Conservation (phyloP, 768 basidiomycete species). For the Sarcomyxa edulis region DNA sequence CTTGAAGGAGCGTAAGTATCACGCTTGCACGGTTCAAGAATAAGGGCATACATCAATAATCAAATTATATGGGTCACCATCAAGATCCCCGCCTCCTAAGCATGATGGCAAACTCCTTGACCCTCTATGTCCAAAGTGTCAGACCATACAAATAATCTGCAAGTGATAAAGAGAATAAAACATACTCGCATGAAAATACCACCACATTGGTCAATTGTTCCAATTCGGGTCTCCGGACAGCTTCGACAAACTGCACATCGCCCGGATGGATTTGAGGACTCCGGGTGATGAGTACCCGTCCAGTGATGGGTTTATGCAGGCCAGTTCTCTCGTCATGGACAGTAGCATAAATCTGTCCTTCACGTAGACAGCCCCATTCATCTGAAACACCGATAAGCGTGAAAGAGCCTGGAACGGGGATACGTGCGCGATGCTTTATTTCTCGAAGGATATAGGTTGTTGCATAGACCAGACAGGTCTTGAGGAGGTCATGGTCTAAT, state of each 20-base stretch:
- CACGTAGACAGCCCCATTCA: slow-evolving; percentile 37
- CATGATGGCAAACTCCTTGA: slow-evolving; percentile 37
- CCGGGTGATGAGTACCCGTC: slow-evolving; percentile 39
- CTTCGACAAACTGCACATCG: slow-evolving; percentile 36
- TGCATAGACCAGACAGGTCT: slow-evolving; percentile 28
- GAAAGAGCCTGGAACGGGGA: slow-evolving; percentile 40
- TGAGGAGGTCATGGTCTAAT: slow-evolving; percentile 32
- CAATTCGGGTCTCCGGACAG: slow-evolving; percentile 34
- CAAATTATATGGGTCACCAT: slow-evolving; percentile 47
- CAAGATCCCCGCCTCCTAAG: slow-evolving; percentile 50
- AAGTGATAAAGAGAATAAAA: slow-evolving; percentile 2
- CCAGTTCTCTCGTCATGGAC: slow-evolving; percentile 24
- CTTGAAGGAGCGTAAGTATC: slow-evolving; percentile 12
- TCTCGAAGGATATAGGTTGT: slow-evolving; percentile 43
- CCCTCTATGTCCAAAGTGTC: no score
- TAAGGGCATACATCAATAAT: slow-evolving; percentile 33
- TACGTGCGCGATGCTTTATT: slow-evolving; percentile 46
- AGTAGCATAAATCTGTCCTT: slow-evolving; percentile 44
- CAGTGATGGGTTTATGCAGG: slow-evolving; percentile 23
- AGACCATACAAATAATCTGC: no score
- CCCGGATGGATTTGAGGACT: slow-evolving; percentile 52
- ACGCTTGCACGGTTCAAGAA: background rate
- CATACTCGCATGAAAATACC: slow-evolving; percentile 45
- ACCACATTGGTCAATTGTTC: slow-evolving; percentile 38
- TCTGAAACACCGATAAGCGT: slow-evolving; percentile 52